phyloP scores from a whole-genome alignment of 2,329 filamentous ascomycete genomes.

The Arthrinium puccinioides region DNA sequence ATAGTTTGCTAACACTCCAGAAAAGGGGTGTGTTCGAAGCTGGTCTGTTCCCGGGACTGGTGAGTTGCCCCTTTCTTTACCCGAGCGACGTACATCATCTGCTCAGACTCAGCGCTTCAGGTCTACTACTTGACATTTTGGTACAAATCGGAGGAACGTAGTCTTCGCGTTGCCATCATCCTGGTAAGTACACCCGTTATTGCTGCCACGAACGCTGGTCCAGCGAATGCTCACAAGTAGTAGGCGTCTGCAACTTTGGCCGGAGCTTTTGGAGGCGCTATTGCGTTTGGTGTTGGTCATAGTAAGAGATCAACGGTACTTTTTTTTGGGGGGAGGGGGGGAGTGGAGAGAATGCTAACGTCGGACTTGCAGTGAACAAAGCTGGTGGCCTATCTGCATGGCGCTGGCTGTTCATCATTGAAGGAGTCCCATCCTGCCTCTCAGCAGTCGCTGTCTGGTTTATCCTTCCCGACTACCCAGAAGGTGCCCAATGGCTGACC shows the following conservation, averaged over 20 bases:
- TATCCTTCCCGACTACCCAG: slow-evolving; percentile 56
- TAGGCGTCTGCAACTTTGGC: slow-evolving; percentile 60
- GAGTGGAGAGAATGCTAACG: no score
- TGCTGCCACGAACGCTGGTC: no score
- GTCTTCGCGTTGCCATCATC: slow-evolving; percentile 60
- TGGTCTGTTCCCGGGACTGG: slow-evolving; percentile 57
- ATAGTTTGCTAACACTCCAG: no score
- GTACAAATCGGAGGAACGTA: slow-evolving; percentile 61
- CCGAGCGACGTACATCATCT: slow-evolving; percentile 13
- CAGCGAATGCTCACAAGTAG: no score
- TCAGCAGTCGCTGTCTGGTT: slow-evolving; percentile 49
- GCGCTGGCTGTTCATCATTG: slow-evolving; percentile 58
- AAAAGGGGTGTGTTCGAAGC: slow-evolving; percentile 63
- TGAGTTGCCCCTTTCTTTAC: slow-evolving; percentile 31
- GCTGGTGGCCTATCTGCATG: slow-evolving; percentile 55
- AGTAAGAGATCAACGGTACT: no score
- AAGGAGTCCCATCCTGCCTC: slow-evolving; percentile 33
- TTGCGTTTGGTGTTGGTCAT: slow-evolving; percentile 65
- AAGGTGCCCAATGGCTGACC: slow-evolving; percentile 54
- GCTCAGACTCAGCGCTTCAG: not conserved
- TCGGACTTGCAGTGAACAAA: no score
- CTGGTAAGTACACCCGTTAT: no score
- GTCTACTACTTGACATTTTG: slow-evolving; percentile 60
- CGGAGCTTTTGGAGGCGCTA: slow-evolving; percentile 65
- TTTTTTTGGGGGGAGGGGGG: no score